A percentile compares a stretch with the other conserved stretches of the same genome.
These are phyloP conservation scores for Amaranthus palmeri DNA, from an alignment of 148 eudicot species.

Conservation along the genomic window DNA sequence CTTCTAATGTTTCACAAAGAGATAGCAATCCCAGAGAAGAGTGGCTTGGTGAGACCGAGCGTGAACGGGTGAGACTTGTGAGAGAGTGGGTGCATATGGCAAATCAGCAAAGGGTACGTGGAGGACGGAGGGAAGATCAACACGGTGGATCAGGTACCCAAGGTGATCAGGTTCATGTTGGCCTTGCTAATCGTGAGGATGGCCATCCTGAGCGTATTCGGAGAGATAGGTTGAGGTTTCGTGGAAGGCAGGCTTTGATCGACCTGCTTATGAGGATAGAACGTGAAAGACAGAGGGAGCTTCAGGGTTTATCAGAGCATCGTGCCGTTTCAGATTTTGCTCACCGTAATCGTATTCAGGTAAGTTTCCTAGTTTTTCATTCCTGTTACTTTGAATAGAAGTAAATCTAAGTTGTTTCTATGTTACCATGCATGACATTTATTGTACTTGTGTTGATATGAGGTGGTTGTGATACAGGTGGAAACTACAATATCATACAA, in stretches of 20 bases:
- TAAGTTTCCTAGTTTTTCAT: conserved; percentile 21
- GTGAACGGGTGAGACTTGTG: conserved; percentile 92
- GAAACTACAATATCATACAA: neutral
- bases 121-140: conserved; percentile 62
- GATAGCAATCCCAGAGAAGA: conserved; percentile 63
- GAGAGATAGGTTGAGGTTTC: conserved; percentile 77
- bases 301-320: conserved; percentile 83
- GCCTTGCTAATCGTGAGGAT: conserved; percentile 45
- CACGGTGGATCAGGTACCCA: conserved; percentile 29
- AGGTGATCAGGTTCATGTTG: conserved; percentile 44
- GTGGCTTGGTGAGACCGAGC: conserved; percentile 98
- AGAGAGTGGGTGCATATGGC: conserved; percentile 98
- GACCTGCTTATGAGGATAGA: conserved; percentile 92
- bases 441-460: neutral
- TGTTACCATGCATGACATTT: neutral
- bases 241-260: conserved; percentile 89
- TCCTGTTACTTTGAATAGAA: neutral
- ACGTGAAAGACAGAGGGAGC: conserved; percentile 92
- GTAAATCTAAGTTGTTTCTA: neutral
- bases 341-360: conserved; percentile 98
- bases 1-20: conserved; percentile 46
- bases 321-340: conserved; percentile 98
- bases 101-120: conserved; percentile 72
- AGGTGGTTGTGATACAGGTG: neutral
- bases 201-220: conserved; percentile 75